Evolutionary conservation across 176 grass and related monocot species (phyloP), one percentile per base, ranked within the genome.

Genomic region (Aegilops speltoides): DNA sequence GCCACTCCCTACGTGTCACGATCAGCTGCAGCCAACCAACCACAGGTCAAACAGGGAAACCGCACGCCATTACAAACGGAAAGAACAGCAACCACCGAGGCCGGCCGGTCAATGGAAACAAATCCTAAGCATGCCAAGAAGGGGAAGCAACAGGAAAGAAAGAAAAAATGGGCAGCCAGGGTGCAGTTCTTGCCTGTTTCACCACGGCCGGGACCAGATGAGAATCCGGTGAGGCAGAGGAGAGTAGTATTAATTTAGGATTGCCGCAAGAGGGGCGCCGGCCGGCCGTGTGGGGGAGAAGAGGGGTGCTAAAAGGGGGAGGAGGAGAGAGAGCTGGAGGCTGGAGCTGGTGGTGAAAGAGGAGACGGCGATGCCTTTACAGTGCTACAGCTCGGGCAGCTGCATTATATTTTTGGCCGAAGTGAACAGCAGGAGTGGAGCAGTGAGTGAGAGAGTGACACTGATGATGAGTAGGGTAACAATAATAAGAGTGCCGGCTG

Each of bases 71-170:
- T 14, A 28, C 9, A 67, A 33, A 66, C 17, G 33, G 82, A 64
- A 85, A 75, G 38, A 74, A 33, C 38, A 52, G 2, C 65, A 38
- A 48, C 19, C 23, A 7, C 4, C 48, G 1, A 2, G 46, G 14
- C 46, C 46, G 48, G 48, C 34, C 29, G 7, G 69, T 26, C 59
- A 65, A 26, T 66, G 76, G 68, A 75, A 78, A 40, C 32, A 91
- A 88, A 88, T 81, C 89, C 80, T 56, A 26, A 57, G 22, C 23
- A 69, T 76, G 64, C 79, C 86, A 43, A 78, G 69, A 88, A 87
- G 81, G 81, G 85, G 7, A 38, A 52, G 2, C 70, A 73, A 73
- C 11, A 11, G 13, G 59, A 9, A 4, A 23, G 22, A 13, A 28
- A 36, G 43, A 76, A 52, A 50, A 50, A 76, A 40, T 40, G 38